Evolutionary conservation across 2,329 filamentous ascomycete species (phyloP).

Genomic region (Periconia digitata): DNA sequence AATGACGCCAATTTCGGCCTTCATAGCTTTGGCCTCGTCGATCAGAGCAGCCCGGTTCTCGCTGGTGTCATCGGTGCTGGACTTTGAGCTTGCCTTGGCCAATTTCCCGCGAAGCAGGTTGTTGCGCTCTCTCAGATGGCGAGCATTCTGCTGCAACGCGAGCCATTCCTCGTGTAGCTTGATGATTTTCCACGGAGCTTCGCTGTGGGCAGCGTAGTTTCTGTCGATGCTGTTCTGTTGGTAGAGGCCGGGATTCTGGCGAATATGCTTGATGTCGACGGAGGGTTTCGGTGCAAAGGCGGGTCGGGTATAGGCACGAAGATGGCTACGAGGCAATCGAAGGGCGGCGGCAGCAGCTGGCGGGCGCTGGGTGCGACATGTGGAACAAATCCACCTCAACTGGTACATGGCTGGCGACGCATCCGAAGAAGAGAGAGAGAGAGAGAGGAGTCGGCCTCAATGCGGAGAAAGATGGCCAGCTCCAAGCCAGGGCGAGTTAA

Average conservation of each 20-base stretch:
- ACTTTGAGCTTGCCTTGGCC: slow-evolving; percentile 43
- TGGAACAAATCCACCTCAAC: slow-evolving; percentile 18
- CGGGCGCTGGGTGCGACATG: slow-evolving; percentile 10
- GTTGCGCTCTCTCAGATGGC: slow-evolving; percentile 64
- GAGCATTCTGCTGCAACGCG: slow-evolving; percentile 59
- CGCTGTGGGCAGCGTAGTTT: slow-evolving; percentile 68
- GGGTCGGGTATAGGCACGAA: slow-evolving; percentile 56
- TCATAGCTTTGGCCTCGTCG: slow-evolving; percentile 65
- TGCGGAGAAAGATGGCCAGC: background rate
- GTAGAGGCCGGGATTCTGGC: slow-evolving; percentile 78
- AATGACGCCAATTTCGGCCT: slow-evolving; percentile 62
- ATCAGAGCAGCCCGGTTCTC: slow-evolving; percentile 56
- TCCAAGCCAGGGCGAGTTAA: too few relatives aligned
- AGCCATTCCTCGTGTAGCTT: slow-evolving; percentile 51
- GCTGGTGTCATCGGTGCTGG: slow-evolving; percentile 38
- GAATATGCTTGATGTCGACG: slow-evolving; percentile 87
- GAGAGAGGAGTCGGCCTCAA: background rate
- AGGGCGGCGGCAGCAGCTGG: slow-evolving; percentile 2
- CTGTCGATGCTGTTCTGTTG: slow-evolving; percentile 80
- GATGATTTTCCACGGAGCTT: slow-evolving; percentile 57
- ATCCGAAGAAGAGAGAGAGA: background rate
- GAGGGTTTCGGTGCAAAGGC: slow-evolving; percentile 75
- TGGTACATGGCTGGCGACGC: slow-evolving; percentile 23
- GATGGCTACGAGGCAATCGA: slow-evolving; percentile 25
- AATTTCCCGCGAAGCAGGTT: slow-evolving; percentile 63